These are phyloP conservation scores for Amanita rubescens DNA, from an alignment of 768 basidiomycete genomes.

Conservation along the genomic window DNA sequence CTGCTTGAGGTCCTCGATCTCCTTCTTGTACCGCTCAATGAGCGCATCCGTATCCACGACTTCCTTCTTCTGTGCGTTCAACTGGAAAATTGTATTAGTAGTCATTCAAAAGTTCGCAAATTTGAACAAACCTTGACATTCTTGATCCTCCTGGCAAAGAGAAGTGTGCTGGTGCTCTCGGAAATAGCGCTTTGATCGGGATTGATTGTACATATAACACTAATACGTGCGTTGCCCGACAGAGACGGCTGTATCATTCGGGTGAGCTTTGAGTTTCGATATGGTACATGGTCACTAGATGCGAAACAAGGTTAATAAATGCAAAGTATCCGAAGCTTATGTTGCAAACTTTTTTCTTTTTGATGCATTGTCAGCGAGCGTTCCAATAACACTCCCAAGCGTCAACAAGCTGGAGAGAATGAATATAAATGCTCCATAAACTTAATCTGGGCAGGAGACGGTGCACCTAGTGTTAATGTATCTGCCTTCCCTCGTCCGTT, in stretches of 20 bases:
- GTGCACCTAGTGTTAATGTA: conserved; percentile 87
- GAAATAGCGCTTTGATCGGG: conserved; percentile 71
- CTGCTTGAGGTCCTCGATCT: conserved; percentile 84
- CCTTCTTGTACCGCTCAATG: conserved; percentile 89
- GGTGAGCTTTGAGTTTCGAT: conserved; percentile 92
- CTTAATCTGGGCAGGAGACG: background rate
- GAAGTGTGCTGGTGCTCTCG: conserved; percentile 83
- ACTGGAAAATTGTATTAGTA: conserved; percentile 22
- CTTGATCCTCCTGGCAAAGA: conserved; percentile 90
- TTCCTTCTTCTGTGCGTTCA: conserved; percentile 90
- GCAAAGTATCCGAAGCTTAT: background rate
- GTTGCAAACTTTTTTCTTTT: conserved; percentile 57
- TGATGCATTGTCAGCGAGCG: conserved; percentile 81
- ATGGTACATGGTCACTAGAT: conserved; percentile 81
- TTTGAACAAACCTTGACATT: conserved; percentile 57
- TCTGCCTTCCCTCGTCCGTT: conserved; percentile 91
- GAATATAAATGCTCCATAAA: background rate
- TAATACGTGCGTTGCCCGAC: conserved; percentile 91
- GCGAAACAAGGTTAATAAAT: background rate
- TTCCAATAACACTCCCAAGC: conserved; percentile 87
- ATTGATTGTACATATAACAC: conserved; percentile 93
- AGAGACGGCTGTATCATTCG: conserved; percentile 92
- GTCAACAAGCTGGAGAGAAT: conserved; percentile 64
- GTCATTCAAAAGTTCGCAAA: background rate
- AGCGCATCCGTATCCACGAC: conserved; percentile 89